Evolutionary conservation across 2,329 filamentous ascomycete species (phyloP), one percentile per base, ranked within the genome.

Genomic region (Xylaria sp.): DNA sequence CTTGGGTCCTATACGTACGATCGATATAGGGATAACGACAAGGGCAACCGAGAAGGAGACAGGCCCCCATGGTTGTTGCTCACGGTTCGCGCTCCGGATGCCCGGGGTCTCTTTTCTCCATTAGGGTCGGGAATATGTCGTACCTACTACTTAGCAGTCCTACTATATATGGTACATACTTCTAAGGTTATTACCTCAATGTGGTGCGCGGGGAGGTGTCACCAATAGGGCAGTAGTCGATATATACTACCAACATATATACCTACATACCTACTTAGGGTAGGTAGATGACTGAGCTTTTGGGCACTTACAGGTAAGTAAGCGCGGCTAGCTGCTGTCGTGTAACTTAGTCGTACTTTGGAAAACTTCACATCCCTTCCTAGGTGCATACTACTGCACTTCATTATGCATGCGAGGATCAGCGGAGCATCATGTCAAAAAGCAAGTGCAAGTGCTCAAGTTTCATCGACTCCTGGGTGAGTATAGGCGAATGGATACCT

Each of bases 1-100:
- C 60, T 61, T 55, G 59, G 60, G 9, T 31, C n/a, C 15, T 62
- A 64, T 70, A 70, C 20, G 49, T 61, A 56, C 60, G 60, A 70
- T 67, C 59, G 31, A 43, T 28, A 28, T 28, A 28, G 28, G 28
- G 28, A 55, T 70, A 70, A 70, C 51, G 31, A 31, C 64, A 49
- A 62, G 65, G 58, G 52, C 48, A 33, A 18, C 46, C n/a, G 48
- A 33, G 33, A 5, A 43, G 41, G 20, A 36, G 33, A 36, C 52
- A 57, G 51, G 25, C 4, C 48, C 43, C 48, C 48, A 56, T 52
- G 49, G 64, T 61, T 69, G 59, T 55, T 55, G 20, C 55, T 60
- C 39, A 49, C 15, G 31, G 13, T 33, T 64, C n/a, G 20, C n/a
- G 56, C 33, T 61, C 39, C 20, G 10, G 33, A 10, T 36, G 33